Base-by-base conservation (phyloP, 768 basidiomycete genomes). In the Ramaria rubella region DNA sequence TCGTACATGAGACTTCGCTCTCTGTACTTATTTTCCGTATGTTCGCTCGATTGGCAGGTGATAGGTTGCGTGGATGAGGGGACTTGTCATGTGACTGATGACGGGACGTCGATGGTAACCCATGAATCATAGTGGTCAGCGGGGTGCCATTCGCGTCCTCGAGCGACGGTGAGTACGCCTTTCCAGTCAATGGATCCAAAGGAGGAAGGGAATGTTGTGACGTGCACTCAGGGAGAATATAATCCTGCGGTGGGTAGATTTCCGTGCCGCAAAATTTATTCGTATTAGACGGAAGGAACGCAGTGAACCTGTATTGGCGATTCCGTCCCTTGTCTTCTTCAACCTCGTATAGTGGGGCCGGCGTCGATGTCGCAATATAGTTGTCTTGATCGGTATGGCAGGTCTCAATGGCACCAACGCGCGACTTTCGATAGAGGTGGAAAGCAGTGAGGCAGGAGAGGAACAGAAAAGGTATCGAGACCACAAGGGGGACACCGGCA, bases 401-500 rank as follows among this genome's bases (percentile, higher is more conserved):
- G 11, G 36, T 38, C 11, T 38, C 11, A 11, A n/a, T 38, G 36
- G 11, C 44, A 21, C 11, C 44, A 9, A 15, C 11, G 19, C 44
- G 11, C 26, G 15, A 17, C 19, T 21, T 27, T 24, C 23, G 44
- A 23, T 46, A 46, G n/a, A 50, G 30, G 49, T 27, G 49, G 49
- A 50, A 26, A 48, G 77, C 66, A n/a, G 77, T 76, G 31, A 66
- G 64, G 24, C 75, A 65, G 4, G 82, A 81, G 12, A 83, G 65
- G 59, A 75, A 68, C 38, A 82, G 66, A 46, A 77, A 78, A 2
- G 85, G 84, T 15, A 83, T 64, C 3, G 75, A 69, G 9, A 81
- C 65, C 42, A 80, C 53, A 56, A 83, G 72, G 0, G 83, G 76
- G 6, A 75, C 63, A 6, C 83, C 85, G 12, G 83, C 78, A 61